These are phyloP conservation scores for Ehretia macrophylla DNA, from an alignment of 257 asterid species.

Conservation along the genomic window DNA sequence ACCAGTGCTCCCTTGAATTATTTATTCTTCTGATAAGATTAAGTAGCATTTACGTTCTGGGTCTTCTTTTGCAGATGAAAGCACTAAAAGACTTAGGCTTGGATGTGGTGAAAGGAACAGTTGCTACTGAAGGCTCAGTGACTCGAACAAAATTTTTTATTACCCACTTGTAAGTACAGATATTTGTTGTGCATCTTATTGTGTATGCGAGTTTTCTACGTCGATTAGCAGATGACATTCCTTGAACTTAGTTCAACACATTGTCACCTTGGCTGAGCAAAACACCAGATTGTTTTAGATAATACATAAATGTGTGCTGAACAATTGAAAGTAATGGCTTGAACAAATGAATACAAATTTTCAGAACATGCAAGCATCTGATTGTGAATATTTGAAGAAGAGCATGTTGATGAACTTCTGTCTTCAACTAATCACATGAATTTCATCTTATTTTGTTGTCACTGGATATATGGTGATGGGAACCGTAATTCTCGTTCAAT, in stretches of 20 bases:
- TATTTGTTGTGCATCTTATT: background rate
- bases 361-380: no score
- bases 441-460: no score
- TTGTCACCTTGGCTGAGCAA: background rate
- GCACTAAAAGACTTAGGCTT: conserved; percentile 90
- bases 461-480: no score
- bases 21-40: background rate
- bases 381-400: no score
- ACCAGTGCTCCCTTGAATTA: background rate
- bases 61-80: conserved; percentile 69
- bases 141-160: conserved; percentile 69
- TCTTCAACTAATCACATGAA: no score
- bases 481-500: no score
- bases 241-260: background rate
- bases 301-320: background rate
- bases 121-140: conserved; percentile 72
- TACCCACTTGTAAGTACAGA: conserved; percentile 56
- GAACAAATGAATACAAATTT: no score
- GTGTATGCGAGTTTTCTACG: no score
- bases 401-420: no score
- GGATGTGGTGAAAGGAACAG: conserved; percentile 92
- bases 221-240: background rate
- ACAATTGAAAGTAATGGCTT: no score
- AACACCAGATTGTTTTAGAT: background rate
- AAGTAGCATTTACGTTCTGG: background rate